phyloP scores from a whole-genome alignment of 139 green algal species.

The Picochlorum sp. region DNA sequence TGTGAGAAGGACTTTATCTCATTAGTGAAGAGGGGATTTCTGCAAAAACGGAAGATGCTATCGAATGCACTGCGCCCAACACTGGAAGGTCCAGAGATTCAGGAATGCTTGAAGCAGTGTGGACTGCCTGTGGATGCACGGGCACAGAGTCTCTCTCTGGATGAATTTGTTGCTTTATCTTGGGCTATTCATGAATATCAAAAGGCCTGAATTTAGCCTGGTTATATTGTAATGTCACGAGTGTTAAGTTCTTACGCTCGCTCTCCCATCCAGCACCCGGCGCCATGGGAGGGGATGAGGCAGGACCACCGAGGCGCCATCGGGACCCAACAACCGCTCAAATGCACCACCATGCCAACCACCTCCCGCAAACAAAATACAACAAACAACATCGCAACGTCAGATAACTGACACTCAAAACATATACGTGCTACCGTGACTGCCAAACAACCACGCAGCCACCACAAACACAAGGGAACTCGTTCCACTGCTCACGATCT shows the following conservation, averaged over 20 bases:
- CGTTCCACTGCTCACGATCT: no score
- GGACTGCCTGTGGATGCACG: constrained; percentile 12
- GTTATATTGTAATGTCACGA: not conserved
- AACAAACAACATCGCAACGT: no score
- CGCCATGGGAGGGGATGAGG: no score
- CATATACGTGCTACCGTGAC: no score
- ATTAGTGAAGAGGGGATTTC: constrained; percentile 28
- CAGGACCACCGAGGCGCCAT: no score
- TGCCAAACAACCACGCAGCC: no score
- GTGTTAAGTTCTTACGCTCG: not conserved
- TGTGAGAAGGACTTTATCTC: constrained; percentile 9
- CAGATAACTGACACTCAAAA: no score
- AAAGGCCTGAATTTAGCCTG: not conserved
- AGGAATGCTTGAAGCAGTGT: constrained; percentile 1
- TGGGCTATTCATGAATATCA: constrained; percentile 18
- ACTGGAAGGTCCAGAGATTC: constrained; percentile 5
- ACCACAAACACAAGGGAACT: no score
- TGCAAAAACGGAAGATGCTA: constrained; percentile 29
- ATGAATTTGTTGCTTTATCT: constrained; percentile 21
- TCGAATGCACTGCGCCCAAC: constrained; percentile 22
- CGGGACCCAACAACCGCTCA: no score
- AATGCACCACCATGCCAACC: no score
- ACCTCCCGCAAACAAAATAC: no score
- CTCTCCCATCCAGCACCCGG: no score
- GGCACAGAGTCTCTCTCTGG: constrained; percentile 17